A percentile compares a stretch with the other conserved stretches of the same genome.
Conservation (phyloP, 2,329 filamentous ascomycete genomes). For the Akanthomyces lecanii region DNA sequence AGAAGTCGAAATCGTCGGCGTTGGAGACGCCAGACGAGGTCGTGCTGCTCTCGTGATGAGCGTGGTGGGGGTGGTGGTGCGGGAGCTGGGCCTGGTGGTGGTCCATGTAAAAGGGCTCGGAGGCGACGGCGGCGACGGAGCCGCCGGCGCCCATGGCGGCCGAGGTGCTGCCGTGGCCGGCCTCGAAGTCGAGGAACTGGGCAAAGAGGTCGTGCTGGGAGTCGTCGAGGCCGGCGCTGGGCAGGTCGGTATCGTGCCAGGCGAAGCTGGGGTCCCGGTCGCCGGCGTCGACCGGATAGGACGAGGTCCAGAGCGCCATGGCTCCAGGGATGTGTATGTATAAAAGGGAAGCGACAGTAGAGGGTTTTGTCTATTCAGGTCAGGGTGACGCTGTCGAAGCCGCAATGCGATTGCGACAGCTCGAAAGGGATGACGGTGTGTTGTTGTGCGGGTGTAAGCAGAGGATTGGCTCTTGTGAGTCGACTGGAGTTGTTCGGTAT, state of each 20-base stretch:
- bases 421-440: background rate
- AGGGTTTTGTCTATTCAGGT: no score
- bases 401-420: conserved; percentile 6
- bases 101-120: conserved; percentile 28
- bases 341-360: background rate
- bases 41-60: conserved; percentile 27
- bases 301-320: conserved; percentile 36
- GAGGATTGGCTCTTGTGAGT: background rate
- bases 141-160: conserved; percentile 20
- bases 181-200: conserved; percentile 36
- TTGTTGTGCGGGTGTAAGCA: background rate
- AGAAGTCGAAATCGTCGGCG: conserved; percentile 34
- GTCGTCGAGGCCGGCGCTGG: conserved; percentile 23
- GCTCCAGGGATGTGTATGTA: conserved; percentile 8
- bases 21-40: conserved; percentile 34
- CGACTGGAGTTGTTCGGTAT: background rate
- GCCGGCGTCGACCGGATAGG: conserved; percentile 31
- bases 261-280: conserved; percentile 34
- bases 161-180: conserved; percentile 21
- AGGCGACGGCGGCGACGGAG: conserved; percentile 16
- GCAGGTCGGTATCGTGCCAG: conserved; percentile 32
- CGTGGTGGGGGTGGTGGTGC: conserved; percentile 6
- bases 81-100: background rate
- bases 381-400: background rate
- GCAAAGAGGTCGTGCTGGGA: conserved; percentile 33